Percentiles rank a stretch among this genome's conserved stretches.
Evolutionary conservation across 495 filamentous ascomycete genomes (phyloP).

Genomic region (Aspergillus panamensis): DNA sequence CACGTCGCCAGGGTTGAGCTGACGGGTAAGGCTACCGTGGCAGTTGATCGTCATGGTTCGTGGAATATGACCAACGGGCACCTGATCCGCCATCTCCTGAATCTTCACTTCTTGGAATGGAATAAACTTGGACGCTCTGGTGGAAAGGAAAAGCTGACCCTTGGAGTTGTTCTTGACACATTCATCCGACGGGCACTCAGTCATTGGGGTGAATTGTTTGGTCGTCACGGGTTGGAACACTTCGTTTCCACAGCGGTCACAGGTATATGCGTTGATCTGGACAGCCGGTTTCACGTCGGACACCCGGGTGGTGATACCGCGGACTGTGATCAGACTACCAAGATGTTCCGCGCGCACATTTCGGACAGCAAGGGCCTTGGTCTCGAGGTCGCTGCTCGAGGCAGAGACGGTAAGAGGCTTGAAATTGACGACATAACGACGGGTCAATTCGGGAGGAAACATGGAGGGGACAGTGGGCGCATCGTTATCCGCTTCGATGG

Average conservation of each 20-base stretch:
- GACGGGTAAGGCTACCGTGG: conserved; percentile 77
- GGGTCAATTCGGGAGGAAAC: conserved; percentile 88
- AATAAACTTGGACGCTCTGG: conserved; percentile 91
- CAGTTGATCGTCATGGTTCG: conserved; percentile 85
- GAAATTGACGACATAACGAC: conserved; percentile 92
- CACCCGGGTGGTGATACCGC: conserved; percentile 91
- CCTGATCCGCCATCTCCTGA: conserved; percentile 97
- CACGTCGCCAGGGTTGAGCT: conserved; percentile 89
- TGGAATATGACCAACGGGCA: conserved; percentile 95
- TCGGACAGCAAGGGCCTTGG: conserved; percentile 87
- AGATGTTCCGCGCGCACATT: conserved; percentile 90
- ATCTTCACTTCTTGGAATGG: conserved; percentile 99
- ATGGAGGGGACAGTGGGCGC: conserved; percentile 50
- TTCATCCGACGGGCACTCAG: conserved; percentile 79
- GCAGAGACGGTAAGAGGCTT: conserved; percentile 76
- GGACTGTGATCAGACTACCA: conserved; percentile 87
- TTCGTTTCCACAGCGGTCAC: conserved; percentile 92
- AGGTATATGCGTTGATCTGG: conserved; percentile 94
- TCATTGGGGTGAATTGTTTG: conserved; percentile 83
- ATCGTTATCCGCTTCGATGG: conserved; percentile 65
- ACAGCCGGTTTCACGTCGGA: conserved; percentile 98
- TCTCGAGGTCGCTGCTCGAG: conserved; percentile 56
- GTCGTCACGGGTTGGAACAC: conserved; percentile 95
- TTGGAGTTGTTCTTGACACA: conserved; percentile 88
- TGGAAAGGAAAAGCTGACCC: conserved; percentile 89